Evolutionary conservation across 2,329 filamentous ascomycete genomes (phyloP).

Genomic region (Ascochyta clinopodiicola): DNA sequence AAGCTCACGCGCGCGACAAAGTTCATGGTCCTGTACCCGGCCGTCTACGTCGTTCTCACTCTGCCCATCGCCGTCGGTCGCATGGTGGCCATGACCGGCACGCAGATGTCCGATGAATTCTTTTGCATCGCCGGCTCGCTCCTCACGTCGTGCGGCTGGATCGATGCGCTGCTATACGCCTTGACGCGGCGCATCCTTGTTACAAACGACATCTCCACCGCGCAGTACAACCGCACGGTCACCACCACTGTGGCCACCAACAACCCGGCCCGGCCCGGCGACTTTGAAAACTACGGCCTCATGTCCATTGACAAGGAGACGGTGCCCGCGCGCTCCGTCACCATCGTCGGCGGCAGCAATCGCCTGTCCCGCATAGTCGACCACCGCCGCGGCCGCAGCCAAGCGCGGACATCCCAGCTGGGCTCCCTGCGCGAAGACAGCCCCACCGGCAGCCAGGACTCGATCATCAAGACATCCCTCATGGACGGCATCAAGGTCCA

Average conservation of each 20-base stretch:
- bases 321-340: constrained; percentile 37
- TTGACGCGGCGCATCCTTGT: constrained; percentile 51
- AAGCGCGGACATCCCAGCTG: constrained; percentile 18
- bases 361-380: constrained; percentile 40
- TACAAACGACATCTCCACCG: constrained; percentile 38
- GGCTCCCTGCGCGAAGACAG: constrained; percentile 31
- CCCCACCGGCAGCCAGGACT: constrained; percentile 43
- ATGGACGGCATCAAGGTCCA: constrained; percentile 43
- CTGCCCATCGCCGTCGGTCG: constrained; percentile 63
- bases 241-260: constrained; percentile 27
- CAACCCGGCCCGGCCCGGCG: constrained; percentile 35
- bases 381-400: constrained; percentile 29
- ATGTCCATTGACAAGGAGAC: constrained; percentile 41
- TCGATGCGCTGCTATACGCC: constrained; percentile 53
- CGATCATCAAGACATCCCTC: constrained; percentile 39
- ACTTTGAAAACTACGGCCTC: constrained; percentile 35
- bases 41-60: constrained; percentile 71
- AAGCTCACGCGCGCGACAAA: constrained; percentile 53
- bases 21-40: constrained; percentile 68
- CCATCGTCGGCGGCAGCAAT: constrained; percentile 44
- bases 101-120: constrained; percentile 57
- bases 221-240: constrained; percentile 32
- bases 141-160: constrained; percentile 58
- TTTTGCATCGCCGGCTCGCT: constrained; percentile 67
- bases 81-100: constrained; percentile 48